phyloP scores from a whole-genome alignment of 768 basidiomycete species.

The Megacollybia marginata region DNA sequence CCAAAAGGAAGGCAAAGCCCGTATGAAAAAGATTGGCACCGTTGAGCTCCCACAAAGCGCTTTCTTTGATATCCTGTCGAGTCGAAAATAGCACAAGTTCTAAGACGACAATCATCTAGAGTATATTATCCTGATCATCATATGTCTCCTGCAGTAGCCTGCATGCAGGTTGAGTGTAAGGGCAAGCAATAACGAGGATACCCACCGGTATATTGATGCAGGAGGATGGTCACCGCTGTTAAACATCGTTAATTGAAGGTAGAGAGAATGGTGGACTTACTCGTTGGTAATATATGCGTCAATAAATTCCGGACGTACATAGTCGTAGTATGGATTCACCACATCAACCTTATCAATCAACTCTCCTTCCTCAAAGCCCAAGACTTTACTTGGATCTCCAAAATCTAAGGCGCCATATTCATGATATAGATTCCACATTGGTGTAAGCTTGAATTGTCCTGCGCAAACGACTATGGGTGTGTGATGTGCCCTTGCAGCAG shows the following conservation, averaged over 20 bases:
- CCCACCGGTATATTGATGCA: constrained; percentile 81
- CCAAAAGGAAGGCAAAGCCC: constrained; percentile 89
- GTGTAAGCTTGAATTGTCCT: constrained; percentile 95
- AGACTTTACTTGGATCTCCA: constrained; percentile 52
- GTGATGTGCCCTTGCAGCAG: constrained; percentile 83
- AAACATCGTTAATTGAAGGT: not conserved
- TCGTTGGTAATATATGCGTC: constrained; percentile 96
- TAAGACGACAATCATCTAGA: constrained; percentile 34
- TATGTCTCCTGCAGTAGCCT: constrained; percentile 91
- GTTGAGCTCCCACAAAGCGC: constrained; percentile 94
- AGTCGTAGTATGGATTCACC: constrained; percentile 94
- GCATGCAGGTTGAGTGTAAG: constrained; percentile 6
- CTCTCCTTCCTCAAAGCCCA: constrained; percentile 72
- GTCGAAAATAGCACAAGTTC: constrained; percentile 25
- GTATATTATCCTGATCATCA: constrained; percentile 87
- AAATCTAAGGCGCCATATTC: constrained; percentile 82
- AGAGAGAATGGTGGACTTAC: constrained; percentile 43
- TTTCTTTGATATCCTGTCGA: constrained; percentile 84
- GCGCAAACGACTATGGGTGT: constrained; percentile 91
- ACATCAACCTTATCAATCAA: constrained; percentile 87
- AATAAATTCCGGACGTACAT: constrained; percentile 86
- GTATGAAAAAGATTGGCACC: constrained; percentile 81
- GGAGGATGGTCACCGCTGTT: constrained; percentile 92
- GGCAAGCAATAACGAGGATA: constrained; percentile 6
- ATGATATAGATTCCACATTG: constrained; percentile 82